These are phyloP conservation scores for Geosmithia flava DNA, from an alignment of 2,329 filamentous ascomycete species.

Conservation along the genomic window DNA sequence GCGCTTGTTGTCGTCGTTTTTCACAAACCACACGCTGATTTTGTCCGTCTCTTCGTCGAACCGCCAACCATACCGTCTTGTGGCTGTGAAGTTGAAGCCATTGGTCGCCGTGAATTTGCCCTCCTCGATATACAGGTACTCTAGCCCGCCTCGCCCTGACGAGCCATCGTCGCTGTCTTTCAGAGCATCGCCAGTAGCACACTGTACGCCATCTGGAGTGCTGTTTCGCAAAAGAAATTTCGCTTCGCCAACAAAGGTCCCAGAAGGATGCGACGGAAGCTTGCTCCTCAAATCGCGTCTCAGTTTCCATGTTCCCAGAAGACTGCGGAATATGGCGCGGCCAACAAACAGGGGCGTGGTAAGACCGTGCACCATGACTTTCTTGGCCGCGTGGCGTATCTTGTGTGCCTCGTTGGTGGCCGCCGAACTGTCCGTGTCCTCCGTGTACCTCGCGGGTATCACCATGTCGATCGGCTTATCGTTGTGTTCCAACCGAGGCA, in stretches of 20 bases:
- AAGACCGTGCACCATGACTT: slow-evolving; percentile 26
- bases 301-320: slow-evolving; percentile 59
- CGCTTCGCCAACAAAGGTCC: slow-evolving; percentile 52
- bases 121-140: slow-evolving; percentile 59
- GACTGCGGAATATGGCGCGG: slow-evolving; percentile 54
- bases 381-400: slow-evolving; percentile 33
- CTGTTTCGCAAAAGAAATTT: slow-evolving; percentile 50
- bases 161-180: background rate
- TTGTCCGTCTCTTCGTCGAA: slow-evolving; percentile 48
- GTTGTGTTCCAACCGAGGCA: slow-evolving; percentile 23
- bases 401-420: slow-evolving; percentile 22
- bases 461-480: slow-evolving; percentile 36
- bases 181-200: slow-evolving; percentile 8
- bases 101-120: slow-evolving; percentile 49
- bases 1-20: slow-evolving; percentile 44
- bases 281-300: slow-evolving; percentile 41
- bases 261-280: slow-evolving; percentile 47
- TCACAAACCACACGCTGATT: slow-evolving; percentile 64
- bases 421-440: slow-evolving; percentile 21
- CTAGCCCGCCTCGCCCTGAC: slow-evolving; percentile 22
- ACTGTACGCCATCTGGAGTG: slow-evolving; percentile 37
- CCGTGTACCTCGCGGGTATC: slow-evolving; percentile 42
- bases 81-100: slow-evolving; percentile 46
- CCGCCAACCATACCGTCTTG: slow-evolving; percentile 59
- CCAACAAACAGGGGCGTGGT: slow-evolving; percentile 41